phyloP scores from a whole-genome alignment of 495 filamentous ascomycete genomes.

The Aspergillus conjunctus region DNA sequence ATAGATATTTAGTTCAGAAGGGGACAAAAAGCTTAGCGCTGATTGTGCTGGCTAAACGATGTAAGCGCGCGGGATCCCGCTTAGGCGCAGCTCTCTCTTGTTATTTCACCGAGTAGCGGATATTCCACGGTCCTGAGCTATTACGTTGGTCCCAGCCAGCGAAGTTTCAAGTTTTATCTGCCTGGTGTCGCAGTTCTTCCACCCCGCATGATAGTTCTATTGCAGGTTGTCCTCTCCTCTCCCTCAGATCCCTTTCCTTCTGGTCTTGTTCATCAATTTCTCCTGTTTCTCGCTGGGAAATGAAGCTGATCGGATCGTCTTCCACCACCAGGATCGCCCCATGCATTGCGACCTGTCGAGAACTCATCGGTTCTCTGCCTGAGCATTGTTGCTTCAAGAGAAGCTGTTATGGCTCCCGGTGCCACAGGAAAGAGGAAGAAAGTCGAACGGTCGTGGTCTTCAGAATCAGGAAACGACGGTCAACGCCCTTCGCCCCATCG shows the following conservation, averaged over 20 bases:
- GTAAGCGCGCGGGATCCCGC: constrained; percentile 17
- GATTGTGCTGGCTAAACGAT: constrained; percentile 7
- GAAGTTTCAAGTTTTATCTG: background rate
- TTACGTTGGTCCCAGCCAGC: constrained; percentile 15
- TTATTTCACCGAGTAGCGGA: background rate
- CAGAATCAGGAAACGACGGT: constrained; percentile 54
- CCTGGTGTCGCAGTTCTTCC: constrained; percentile 13
- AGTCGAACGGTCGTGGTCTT: constrained; percentile 54
- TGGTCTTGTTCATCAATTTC: background rate
- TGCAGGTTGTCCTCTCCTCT: constrained; percentile 21
- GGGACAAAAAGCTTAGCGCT: constrained; percentile 5
- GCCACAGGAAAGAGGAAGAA: constrained; percentile 61
- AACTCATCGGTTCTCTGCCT: constrained; percentile 34
- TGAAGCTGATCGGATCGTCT: constrained; percentile 21
- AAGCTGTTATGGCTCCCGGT: constrained; percentile 52
- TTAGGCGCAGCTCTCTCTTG: constrained; percentile 4
- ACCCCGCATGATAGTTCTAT: constrained; percentile 23
- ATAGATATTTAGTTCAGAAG: background rate
- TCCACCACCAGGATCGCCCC: constrained; percentile 30
- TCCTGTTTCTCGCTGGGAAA: background rate
- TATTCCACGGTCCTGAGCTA: constrained; percentile 1
- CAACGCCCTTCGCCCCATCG: constrained; percentile 65
- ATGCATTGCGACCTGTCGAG: constrained; percentile 46
- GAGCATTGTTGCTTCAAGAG: constrained; percentile 30
- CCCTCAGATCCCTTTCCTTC: background rate